These are phyloP conservation scores for Russula lepida DNA, from an alignment of 768 basidiomycete genomes.

Conservation along the genomic window DNA sequence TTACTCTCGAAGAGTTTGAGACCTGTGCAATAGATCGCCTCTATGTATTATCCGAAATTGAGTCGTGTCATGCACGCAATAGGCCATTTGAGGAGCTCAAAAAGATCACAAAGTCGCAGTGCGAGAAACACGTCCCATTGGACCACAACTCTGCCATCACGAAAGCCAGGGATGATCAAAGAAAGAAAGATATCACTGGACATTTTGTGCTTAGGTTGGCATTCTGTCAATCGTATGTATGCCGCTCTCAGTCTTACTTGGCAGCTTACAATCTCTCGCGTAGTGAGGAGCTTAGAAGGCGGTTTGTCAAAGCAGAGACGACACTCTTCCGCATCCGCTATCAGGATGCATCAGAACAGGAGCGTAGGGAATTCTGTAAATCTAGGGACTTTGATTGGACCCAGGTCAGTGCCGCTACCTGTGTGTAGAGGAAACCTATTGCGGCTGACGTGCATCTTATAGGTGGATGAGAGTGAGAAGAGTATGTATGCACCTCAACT, in stretches of 20 bases:
- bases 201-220: slow-evolving; percentile 93
- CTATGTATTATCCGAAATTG: slow-evolving; percentile 83
- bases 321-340: slow-evolving; percentile 79
- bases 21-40: slow-evolving; percentile 81
- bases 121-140: slow-evolving; percentile 70
- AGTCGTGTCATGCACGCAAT: slow-evolving; percentile 80
- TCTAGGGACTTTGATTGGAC: slow-evolving; percentile 59
- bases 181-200: slow-evolving; percentile 78
- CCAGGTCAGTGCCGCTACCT: slow-evolving; percentile 34
- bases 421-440: background rate
- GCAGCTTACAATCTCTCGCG: background rate
- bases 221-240: slow-evolving; percentile 91
- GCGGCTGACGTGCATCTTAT: slow-evolving; percentile 1
- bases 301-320: slow-evolving; percentile 86
- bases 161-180: slow-evolving; percentile 47
- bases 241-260: background rate
- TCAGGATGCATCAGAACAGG: slow-evolving; percentile 49
- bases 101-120: slow-evolving; percentile 50
- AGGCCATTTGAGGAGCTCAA: slow-evolving; percentile 72
- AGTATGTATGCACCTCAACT: slow-evolving; percentile 40
- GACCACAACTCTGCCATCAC: slow-evolving; percentile 44
- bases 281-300: slow-evolving; percentile 82
- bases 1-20: slow-evolving; percentile 95
- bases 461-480: slow-evolving; percentile 60
- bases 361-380: slow-evolving; percentile 57